phyloP scores from a whole-genome alignment of 768 basidiomycete genomes.

The Sarcodon sp. region DNA sequence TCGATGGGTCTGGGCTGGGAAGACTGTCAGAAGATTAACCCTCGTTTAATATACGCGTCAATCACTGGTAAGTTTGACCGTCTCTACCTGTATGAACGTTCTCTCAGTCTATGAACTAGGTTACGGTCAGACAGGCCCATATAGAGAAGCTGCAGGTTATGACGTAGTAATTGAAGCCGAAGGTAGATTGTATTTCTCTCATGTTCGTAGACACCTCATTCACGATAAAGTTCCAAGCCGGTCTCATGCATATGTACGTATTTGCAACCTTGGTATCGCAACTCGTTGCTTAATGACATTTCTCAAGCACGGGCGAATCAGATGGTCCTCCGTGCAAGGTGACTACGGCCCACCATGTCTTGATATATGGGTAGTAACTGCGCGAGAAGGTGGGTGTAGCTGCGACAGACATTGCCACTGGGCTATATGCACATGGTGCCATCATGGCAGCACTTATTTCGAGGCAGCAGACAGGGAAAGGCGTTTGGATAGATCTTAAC shows the following conservation, averaged over 20 bases:
- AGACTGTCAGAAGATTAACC: slow-evolving; percentile 67
- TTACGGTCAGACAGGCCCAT: slow-evolving; percentile 87
- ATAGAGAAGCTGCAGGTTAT: slow-evolving; percentile 71
- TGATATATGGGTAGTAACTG: background rate
- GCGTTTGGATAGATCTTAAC: slow-evolving; percentile 87
- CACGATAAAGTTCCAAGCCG: slow-evolving; percentile 42
- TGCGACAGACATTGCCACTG: slow-evolving; percentile 79
- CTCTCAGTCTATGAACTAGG: slow-evolving; percentile 22
- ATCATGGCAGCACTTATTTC: slow-evolving; percentile 85
- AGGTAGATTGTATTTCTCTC: slow-evolving; percentile 17
- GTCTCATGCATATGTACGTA: slow-evolving; percentile 84
- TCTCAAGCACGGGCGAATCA: slow-evolving; percentile 70
- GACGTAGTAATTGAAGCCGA: slow-evolving; percentile 38
- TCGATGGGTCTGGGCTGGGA: slow-evolving; percentile 81
- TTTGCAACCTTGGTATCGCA: slow-evolving; percentile 5
- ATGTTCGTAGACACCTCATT: background rate
- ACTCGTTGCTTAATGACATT: slow-evolving; percentile 6
- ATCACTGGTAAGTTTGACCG: slow-evolving; percentile 53
- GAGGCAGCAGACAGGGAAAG: slow-evolving; percentile 72
- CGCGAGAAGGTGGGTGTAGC: slow-evolving; percentile 67
- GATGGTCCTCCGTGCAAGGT: slow-evolving; percentile 72
- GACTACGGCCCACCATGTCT: too few relatives aligned
- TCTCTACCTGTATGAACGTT: slow-evolving; percentile 13
- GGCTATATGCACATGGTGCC: slow-evolving; percentile 84
- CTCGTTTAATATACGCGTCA: slow-evolving; percentile 73